A percentile compares a stretch with the other conserved stretches of the same genome.
Evolutionary conservation across 495 filamentous ascomycete genomes (phyloP).

Genomic region (Podospora pseudopauciseta): DNA sequence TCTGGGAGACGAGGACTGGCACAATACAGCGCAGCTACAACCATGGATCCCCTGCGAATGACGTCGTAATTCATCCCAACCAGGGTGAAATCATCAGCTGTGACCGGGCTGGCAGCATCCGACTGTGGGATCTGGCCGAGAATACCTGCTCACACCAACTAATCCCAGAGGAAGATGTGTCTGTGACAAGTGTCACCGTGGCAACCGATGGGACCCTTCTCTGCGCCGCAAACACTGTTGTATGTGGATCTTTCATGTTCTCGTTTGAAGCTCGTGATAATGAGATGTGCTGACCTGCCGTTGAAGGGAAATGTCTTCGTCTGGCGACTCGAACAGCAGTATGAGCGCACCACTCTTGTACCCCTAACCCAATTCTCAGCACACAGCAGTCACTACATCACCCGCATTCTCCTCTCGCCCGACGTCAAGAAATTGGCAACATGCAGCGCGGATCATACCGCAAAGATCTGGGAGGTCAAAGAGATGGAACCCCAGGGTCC

Average conservation of each 20-base stretch:
- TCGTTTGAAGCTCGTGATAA: neutral
- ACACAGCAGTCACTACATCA: constrained; percentile 82
- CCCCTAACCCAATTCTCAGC: constrained; percentile 91
- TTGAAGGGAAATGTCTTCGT: constrained; percentile 90
- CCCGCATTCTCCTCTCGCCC: constrained; percentile 89
- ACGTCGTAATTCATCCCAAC: constrained; percentile 97
- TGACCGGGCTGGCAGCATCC: constrained; percentile 86
- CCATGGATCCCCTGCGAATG: constrained; percentile 84
- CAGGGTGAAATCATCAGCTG: constrained; percentile 97
- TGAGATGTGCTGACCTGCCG: neutral
- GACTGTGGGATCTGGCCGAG: constrained; percentile 95
- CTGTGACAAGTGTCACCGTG: constrained; percentile 89
- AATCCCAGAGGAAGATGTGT: constrained; percentile 92
- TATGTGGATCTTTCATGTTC: constrained; percentile 38
- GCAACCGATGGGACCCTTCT: constrained; percentile 90
- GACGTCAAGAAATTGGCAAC: constrained; percentile 97
- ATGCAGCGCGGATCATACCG: constrained; percentile 95
- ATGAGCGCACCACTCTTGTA: constrained; percentile 80
- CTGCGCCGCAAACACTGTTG: constrained; percentile 91
- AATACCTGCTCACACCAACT: constrained; percentile 96
- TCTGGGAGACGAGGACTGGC: constrained; percentile 92
- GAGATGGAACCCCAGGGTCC: constrained; percentile 49
- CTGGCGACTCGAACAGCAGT: constrained; percentile 83
- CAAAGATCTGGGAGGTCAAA: constrained; percentile 93
- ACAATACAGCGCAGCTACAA: constrained; percentile 87